phyloP scores from a whole-genome alignment of 164 flowering plant genomes.

The Aristolochia fimbriata region DNA sequence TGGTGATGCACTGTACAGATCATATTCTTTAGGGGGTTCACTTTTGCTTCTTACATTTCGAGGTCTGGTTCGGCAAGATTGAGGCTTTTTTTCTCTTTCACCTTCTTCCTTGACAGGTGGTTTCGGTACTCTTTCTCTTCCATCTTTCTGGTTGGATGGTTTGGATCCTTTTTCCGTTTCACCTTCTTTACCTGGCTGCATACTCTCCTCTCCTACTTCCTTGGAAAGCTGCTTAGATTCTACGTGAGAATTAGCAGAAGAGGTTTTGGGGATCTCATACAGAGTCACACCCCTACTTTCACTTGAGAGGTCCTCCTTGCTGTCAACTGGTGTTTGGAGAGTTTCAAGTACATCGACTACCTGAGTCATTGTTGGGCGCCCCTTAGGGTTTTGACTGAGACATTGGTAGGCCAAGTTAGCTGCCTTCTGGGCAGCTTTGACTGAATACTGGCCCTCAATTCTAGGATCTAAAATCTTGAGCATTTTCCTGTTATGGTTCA shows the following conservation, averaged over 20 bases:
- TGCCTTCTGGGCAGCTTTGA: slow-evolving; percentile 48
- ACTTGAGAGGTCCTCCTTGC: slow-evolving; percentile 19
- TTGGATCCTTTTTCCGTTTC: slow-evolving; percentile 6
- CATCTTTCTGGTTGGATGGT: slow-evolving; percentile 1
- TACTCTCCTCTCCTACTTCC: neutral
- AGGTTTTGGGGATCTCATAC: slow-evolving; percentile 42
- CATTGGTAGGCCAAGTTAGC: slow-evolving; percentile 83
- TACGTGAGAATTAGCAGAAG: neutral
- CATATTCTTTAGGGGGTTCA: slow-evolving; percentile 30
- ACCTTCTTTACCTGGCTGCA: neutral
- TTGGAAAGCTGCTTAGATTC: slow-evolving; percentile 5
- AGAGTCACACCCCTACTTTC: slow-evolving; percentile 35
- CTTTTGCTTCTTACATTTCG: slow-evolving; percentile 39
- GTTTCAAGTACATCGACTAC: slow-evolving; percentile 72
- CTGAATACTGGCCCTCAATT: slow-evolving; percentile 77
- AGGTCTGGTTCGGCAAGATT: slow-evolving; percentile 7
- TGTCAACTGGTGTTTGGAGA: slow-evolving; percentile 24
- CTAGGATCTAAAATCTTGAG: slow-evolving; percentile 72
- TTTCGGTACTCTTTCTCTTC: slow-evolving; percentile 6
- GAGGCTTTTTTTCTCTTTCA: slow-evolving; percentile 6
- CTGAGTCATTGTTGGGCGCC: slow-evolving; percentile 77
- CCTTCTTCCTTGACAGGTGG: neutral
- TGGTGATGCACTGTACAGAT: slow-evolving; percentile 19
- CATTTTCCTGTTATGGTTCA: slow-evolving; percentile 64
- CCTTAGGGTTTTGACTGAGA: slow-evolving; percentile 90